Base-by-base conservation (phyloP, 169 alveolate species). In the Eimeria zaria region DNA sequence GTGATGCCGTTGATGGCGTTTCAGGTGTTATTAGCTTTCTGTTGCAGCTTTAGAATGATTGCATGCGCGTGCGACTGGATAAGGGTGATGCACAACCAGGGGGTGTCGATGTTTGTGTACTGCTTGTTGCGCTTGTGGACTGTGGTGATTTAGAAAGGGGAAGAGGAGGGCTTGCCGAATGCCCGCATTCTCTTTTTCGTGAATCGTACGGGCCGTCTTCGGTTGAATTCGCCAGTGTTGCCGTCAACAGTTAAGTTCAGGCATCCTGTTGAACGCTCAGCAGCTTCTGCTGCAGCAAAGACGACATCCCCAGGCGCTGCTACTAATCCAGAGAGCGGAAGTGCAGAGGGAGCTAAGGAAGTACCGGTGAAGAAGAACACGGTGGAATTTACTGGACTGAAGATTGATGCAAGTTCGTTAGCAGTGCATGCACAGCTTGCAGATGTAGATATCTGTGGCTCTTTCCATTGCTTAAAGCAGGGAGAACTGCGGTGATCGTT, bases 101-200 rank as follows among this genome's bases (percentile, higher is more conserved):
- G 30, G 76, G 3, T 67, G 20, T 8, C 6, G 48, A 39, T 39
- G 2, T 71, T 36, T 36, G 7, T 71, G 39, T 30, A 71, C n/a
- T 36, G 6, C n/a, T n/a, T 36, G 36, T 16, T 71, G 81, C n/a
- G 30, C 39, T 33, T 39, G 51, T 53, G n/a, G 48, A 20, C n/a
- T 53, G 53, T 62, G 83, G 74, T 20, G 1, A 24, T 69, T 80
- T 84, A 93, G 96, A 83, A 93, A 30, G 94, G 80, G 51, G 96
- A 83, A 51, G 96, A 93, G 84, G 91, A 78, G 44, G 94, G 96
- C 36, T 36, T 88, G 71, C 71, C 94, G n/a, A 64, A 60, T 36
- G 93, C 93, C 27, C 93, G 96, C 33, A 83, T 93, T 36, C 80
- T 93, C n/a, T 93, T 93, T 69, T 93, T 93, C 80, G 94, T 93